A percentile compares a stretch with the other conserved stretches of the same genome.
phyloP scores from a whole-genome alignment of 176 grass and related monocot genomes.

The Phyllostachys edulis region DNA sequence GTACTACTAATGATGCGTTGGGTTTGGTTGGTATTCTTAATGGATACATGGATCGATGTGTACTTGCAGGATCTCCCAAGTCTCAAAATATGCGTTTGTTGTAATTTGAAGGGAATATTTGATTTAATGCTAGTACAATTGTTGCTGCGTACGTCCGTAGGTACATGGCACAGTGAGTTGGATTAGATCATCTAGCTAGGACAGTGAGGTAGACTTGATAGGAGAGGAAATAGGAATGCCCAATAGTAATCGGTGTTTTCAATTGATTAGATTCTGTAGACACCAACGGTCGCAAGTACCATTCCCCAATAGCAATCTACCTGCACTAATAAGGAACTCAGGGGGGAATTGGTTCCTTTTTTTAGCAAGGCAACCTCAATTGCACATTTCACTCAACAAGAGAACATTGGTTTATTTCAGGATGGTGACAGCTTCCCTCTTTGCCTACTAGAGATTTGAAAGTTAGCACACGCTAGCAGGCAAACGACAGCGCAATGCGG shows the following conservation, averaged over 20 bases:
- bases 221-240: neutral
- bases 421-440: neutral
- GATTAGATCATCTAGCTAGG: neutral
- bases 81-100: neutral
- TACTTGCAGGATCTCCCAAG: neutral
- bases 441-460: neutral
- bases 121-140: conserved; percentile 13
- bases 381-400: neutral
- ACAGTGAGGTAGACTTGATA: neutral
- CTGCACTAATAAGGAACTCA: neutral
- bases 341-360: neutral
- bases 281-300: neutral
- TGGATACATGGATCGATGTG: neutral
- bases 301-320: neutral
- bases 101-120: neutral
- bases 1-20: neutral
- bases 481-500: neutral
- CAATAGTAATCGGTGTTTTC: no score
- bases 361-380: neutral
- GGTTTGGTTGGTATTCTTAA: neutral
- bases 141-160: neutral
- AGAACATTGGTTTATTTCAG: neutral
- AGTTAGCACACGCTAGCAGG: neutral
- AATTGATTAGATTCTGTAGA: neutral
- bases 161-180: neutral